Evolutionary conservation across 805 yeast species (phyloP).

Genomic region (Yarrowia sp.): DNA sequence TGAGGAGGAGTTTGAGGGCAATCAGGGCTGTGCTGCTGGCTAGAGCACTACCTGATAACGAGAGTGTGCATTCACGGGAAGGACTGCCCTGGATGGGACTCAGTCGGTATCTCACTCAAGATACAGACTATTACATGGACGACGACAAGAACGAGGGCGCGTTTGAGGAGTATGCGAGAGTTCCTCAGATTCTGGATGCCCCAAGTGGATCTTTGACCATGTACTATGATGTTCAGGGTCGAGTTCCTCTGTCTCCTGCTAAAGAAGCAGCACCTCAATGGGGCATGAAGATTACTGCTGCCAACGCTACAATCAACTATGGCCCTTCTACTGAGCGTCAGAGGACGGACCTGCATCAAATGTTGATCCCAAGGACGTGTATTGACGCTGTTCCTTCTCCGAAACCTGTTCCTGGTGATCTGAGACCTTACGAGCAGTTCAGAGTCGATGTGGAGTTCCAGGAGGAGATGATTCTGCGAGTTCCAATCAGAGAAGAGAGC

Average conservation of each 20-base stretch:
- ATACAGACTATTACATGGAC: slow-evolving; percentile 38
- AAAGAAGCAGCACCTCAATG: slow-evolving; percentile 53
- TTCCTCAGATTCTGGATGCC: slow-evolving; percentile 65
- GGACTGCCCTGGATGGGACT: slow-evolving; percentile 69
- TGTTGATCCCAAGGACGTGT: slow-evolving; percentile 66
- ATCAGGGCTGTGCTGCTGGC: slow-evolving; percentile 10
- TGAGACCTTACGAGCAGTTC: slow-evolving; percentile 58
- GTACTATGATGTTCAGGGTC: slow-evolving; percentile 72
- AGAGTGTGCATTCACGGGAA: neutral
- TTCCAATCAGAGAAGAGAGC: slow-evolving; percentile 83
- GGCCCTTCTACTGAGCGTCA: slow-evolving; percentile 98
- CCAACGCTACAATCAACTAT: slow-evolving; percentile 66
- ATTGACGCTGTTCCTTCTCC: slow-evolving; percentile 52
- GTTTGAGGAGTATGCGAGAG: slow-evolving; percentile 76
- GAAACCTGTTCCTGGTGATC: slow-evolving; percentile 48
- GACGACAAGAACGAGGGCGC: slow-evolving; percentile 38
- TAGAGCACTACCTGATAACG: neutral
- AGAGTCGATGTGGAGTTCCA: slow-evolving; percentile 53
- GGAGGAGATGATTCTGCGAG: slow-evolving; percentile 66
- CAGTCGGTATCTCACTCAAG: slow-evolving; percentile 55
- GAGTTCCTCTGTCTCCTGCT: slow-evolving; percentile 41
- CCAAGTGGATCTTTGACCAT: slow-evolving; percentile 54
- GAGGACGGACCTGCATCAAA: slow-evolving; percentile 57
- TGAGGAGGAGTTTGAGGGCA: neutral
- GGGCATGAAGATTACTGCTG: slow-evolving; percentile 60